These are phyloP conservation scores for Cryptomeria japonica DNA, from an alignment of 75 land plant genomes.

Conservation along the genomic window DNA sequence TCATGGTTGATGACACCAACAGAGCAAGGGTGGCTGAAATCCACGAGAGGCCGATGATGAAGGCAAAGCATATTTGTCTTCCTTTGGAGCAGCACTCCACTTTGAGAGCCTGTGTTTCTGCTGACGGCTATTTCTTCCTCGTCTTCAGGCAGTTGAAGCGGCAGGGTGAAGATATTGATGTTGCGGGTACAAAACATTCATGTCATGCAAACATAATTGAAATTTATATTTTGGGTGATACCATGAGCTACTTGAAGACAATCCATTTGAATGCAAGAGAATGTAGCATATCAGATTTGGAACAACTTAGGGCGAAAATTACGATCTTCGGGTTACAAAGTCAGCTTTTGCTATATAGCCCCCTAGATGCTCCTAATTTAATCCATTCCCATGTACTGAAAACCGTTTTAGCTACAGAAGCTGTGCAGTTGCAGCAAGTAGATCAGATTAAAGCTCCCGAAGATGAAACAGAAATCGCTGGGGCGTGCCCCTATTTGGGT, in stretches of 20 bases:
- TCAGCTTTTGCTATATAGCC: not conserved
- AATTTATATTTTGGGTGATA: not conserved
- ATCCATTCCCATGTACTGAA: not conserved
- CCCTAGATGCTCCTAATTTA: not conserved
- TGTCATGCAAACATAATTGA: no score
- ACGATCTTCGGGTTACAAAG: not conserved
- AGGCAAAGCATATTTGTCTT: conserved; percentile 17
- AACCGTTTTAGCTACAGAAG: not conserved
- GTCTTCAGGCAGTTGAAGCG: no score
- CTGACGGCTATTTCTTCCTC: conserved; percentile 20
- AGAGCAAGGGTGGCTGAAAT: conserved; percentile 21
- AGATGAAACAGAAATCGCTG: not conserved
- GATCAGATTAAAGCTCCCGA: not conserved
- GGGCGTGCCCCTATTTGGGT: not conserved
- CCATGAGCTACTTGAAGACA: not conserved
- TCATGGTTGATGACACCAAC: no score
- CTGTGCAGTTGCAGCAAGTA: not conserved
- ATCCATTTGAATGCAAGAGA: not conserved
- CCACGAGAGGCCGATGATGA: conserved; percentile 24
- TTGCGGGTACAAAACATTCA: no score
- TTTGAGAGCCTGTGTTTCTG: conserved; percentile 30
- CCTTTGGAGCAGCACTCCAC: conserved; percentile 5
- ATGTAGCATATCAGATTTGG: no score
- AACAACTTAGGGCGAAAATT: not conserved
- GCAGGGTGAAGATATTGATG: no score